Evolutionary conservation across 331 rosid genomes (phyloP).

Genomic region (Cydonia oblonga): DNA sequence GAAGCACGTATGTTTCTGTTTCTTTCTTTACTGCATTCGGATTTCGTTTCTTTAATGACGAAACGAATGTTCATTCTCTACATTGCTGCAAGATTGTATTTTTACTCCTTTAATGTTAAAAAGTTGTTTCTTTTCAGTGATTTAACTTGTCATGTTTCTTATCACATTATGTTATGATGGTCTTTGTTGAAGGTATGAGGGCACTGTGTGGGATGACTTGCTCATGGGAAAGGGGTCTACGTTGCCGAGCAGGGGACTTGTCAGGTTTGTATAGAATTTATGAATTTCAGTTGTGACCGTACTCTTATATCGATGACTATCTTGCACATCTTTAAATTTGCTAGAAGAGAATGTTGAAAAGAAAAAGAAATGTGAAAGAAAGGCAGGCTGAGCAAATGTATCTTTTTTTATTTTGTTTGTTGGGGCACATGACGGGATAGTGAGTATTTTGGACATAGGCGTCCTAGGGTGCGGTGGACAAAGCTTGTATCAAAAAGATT

Average conservation of each 20-base stretch:
- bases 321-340: not conserved
- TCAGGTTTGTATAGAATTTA: constrained; percentile 54
- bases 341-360: not conserved
- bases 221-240: constrained; percentile 90
- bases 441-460: not conserved
- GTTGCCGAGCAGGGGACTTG: constrained; percentile 51
- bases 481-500: not conserved
- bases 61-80: not conserved
- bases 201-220: constrained; percentile 96
- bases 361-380: too few relatives aligned
- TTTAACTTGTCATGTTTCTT: not conserved
- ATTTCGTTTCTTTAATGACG: too few relatives aligned
- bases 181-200: constrained; percentile 62
- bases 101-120: not conserved
- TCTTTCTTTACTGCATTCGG: not conserved
- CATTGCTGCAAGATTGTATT: not conserved
- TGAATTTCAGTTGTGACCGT: not conserved
- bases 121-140: not conserved
- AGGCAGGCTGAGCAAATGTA: too few relatives aligned
- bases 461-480: not conserved
- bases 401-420: too few relatives aligned
- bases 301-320: not conserved
- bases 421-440: too few relatives aligned
- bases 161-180: not conserved
- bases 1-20: constrained; percentile 44